Evolutionary conservation across 371 early-diverging fungal genomes (phyloP), one percentile per base, ranked within the genome.

Genomic region (Mortierella sp.): DNA sequence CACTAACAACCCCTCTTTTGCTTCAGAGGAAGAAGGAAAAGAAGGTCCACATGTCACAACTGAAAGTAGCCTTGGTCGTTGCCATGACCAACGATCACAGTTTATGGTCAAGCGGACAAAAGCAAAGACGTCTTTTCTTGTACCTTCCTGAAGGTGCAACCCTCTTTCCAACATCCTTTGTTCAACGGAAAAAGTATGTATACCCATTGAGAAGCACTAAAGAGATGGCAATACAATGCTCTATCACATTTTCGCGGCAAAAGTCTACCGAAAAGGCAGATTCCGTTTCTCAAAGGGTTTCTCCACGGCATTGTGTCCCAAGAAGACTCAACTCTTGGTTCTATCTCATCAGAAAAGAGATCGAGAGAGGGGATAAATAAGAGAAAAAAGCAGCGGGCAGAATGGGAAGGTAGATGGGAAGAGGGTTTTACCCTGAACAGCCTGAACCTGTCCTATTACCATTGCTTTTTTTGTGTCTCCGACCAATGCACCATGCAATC

Each of bases 341-440:
- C 67, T 34, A 37, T 37, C 67, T 64, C 67, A 64, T 64, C 67
- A 64, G 24, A 54, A 54, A 21, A 53, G 53, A 44, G 26, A 28
- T 26, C 19, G 37, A 13, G 55, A 64, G 48, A 3, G 50, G 19
- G 53, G 57, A 44, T 31, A 26, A 55, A 40, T 44, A 70, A 28
- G 40, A 40, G 43, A 40, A 40, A 57, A 28, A 44, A 48, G 61
- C 26, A 69, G 8, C 53, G 37, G 8, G 40, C 43, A 54, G 40
- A 55, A 40, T 44, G 28, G 54, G 69, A 69, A 75, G 54, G 69
- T 53, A 75, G 69, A 69, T n/a, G 75, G 37, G 61, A 54, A 69
- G 37, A 50, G 50, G 13, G 14, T 0, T 50, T 50, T 6, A 40
- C 2, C 2, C 43, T 40, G 43, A 40, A 4, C 43, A 40, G 16